Conservation (phyloP, 2,329 filamentous ascomycete genomes). For the Diaporthe australafricana region DNA sequence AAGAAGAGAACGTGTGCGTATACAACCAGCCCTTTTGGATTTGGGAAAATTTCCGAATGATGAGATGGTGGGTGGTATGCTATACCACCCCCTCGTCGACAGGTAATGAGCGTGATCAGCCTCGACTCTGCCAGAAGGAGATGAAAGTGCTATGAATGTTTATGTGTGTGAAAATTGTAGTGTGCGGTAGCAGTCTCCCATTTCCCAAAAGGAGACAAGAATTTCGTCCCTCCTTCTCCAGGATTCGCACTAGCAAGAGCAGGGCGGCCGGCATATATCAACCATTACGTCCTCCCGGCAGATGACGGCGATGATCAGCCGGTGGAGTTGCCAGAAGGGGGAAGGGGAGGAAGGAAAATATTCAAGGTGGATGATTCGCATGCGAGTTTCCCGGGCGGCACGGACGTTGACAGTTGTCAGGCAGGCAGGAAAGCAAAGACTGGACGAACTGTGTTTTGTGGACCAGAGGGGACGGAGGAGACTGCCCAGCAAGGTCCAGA, state of each 20-base stretch:
- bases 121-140: neutral
- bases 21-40: neutral
- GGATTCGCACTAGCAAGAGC: slow-evolving; percentile 5
- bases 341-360: neutral
- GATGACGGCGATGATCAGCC: slow-evolving; percentile 15
- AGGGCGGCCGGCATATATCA: slow-evolving; percentile 25
- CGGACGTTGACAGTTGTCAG: slow-evolving; percentile 20
- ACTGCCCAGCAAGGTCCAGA: slow-evolving; percentile 8
- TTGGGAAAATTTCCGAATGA: neutral
- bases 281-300: slow-evolving; percentile 14
- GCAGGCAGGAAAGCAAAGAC: slow-evolving; percentile 1
- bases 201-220: slow-evolving; percentile 15
- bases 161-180: neutral
- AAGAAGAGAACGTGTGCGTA: neutral
- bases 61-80: slow-evolving; percentile 14
- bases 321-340: slow-evolving; percentile 10
- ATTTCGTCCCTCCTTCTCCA: neutral
- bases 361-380: neutral
- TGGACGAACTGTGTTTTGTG: slow-evolving; percentile 26
- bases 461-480: neutral
- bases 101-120: slow-evolving; percentile 19
- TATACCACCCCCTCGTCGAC: slow-evolving; percentile 23
- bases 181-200: neutral
- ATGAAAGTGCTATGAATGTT: neutral
- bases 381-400: slow-evolving; percentile 22